phyloP scores from a whole-genome alignment of 108 stramenopile species.

The Aurantiochytrium sp. region DNA sequence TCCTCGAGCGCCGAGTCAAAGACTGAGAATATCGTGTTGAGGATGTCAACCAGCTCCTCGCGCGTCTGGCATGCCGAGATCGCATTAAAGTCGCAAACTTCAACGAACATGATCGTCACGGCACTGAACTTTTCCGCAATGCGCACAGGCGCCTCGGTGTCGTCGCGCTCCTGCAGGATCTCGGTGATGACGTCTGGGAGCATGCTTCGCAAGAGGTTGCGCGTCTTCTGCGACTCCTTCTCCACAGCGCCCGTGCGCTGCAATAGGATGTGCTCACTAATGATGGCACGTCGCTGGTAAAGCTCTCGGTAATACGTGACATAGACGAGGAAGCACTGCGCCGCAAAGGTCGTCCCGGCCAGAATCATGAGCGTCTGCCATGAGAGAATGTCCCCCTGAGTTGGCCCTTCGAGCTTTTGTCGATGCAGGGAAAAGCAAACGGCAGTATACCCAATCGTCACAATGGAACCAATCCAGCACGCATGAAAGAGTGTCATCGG shows the following conservation, averaged over 20 bases:
- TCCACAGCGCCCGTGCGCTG: neutral
- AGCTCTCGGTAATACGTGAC: constrained; percentile 16
- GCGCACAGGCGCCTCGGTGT: neutral
- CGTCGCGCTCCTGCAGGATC: neutral
- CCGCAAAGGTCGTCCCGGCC: neutral
- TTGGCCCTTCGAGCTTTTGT: too few species aligned
- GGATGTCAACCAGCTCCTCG: constrained; percentile 32
- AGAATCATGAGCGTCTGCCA: neutral
- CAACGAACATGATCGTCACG: constrained; percentile 41
- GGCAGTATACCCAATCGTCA: neutral
- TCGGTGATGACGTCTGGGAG: constrained; percentile 6
- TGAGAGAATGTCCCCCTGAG: too few species aligned
- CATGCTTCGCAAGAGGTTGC: neutral
- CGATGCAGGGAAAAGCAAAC: neutral
- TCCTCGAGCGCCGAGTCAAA: constrained; percentile 40
- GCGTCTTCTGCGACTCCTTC: neutral
- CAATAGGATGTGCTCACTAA: neutral
- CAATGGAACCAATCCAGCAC: neutral
- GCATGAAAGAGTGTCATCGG: neutral
- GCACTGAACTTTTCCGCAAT: constrained; percentile 30
- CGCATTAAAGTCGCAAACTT: constrained; percentile 33
- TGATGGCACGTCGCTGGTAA: neutral
- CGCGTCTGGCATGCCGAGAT: neutral
- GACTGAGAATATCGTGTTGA: constrained; percentile 30
- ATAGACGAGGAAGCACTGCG: neutral